These are phyloP conservation scores for Pistacia vera DNA, from an alignment of 345 rosid species.

Conservation along the genomic window DNA sequence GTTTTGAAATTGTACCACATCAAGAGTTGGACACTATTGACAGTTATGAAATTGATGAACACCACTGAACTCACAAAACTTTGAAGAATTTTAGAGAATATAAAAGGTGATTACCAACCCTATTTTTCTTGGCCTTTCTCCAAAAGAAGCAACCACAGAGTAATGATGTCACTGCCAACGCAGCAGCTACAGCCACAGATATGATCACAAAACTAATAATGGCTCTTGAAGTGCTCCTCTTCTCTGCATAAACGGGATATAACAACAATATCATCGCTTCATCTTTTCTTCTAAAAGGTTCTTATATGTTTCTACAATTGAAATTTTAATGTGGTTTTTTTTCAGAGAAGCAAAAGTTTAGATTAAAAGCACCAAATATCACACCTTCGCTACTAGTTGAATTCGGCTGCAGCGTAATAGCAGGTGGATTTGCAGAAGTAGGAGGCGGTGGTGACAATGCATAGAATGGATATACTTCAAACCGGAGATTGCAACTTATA, in stretches of 20 bases:
- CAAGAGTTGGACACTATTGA: background rate
- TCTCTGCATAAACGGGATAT: conserved; percentile 22
- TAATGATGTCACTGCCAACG: conserved; percentile 9
- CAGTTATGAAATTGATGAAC: background rate
- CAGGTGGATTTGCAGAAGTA: conserved; percentile 17
- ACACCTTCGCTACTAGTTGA: conserved; percentile 25
- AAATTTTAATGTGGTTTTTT: no score
- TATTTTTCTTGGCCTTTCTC: conserved; percentile 18
- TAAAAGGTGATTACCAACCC: conserved; percentile 16
- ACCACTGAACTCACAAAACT: background rate
- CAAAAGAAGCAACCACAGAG: conserved; percentile 27
- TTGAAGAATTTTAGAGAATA: background rate
- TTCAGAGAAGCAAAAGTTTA: background rate
- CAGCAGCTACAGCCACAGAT: conserved; percentile 15
- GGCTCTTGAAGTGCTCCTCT: conserved; percentile 16
- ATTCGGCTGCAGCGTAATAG: background rate
- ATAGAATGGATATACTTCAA: conserved; percentile 36
- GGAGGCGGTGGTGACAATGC: background rate
- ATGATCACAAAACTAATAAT: conserved; percentile 13
- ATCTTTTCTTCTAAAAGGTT: background rate
- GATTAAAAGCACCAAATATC: background rate
- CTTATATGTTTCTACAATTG: background rate
- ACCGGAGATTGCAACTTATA: conserved; percentile 38
- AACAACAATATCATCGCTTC: background rate
- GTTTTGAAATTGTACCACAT: conserved; percentile 1